phyloP scores from a whole-genome alignment of 2,329 filamentous ascomycete genomes.

The Paecilomyces niveus region DNA sequence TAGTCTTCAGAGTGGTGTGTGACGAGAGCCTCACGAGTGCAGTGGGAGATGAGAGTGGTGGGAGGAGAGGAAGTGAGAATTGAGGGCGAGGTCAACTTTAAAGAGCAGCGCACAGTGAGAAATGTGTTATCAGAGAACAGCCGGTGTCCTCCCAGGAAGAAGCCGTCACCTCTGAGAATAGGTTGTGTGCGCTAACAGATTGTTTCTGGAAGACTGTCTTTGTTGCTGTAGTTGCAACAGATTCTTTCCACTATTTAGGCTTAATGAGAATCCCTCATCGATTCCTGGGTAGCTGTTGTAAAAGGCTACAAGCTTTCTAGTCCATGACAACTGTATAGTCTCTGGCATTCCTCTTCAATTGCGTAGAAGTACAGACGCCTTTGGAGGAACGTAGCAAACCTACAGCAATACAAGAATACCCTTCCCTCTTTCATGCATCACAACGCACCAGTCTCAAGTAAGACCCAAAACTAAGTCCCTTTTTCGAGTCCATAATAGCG shows the following conservation, averaged over 20 bases:
- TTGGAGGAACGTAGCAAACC: not conserved
- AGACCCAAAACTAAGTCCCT: not conserved
- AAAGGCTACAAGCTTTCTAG: not conserved
- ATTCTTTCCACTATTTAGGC: not conserved
- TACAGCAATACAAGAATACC: not conserved
- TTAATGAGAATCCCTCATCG: not conserved
- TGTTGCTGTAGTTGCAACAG: not conserved
- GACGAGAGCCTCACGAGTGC: not conserved
- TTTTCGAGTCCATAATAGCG: not conserved
- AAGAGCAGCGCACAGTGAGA: not conserved
- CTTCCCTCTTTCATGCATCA: not conserved
- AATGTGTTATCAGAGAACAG: not conserved
- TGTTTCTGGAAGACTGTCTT: not conserved
- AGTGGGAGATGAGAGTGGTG: slow-evolving; percentile 1
- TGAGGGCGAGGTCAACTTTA: not conserved
- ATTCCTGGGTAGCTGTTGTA: not conserved
- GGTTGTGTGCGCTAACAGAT: not conserved
- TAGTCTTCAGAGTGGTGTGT: not conserved
- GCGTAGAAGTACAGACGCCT: not conserved
- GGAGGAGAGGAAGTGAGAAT: not conserved
- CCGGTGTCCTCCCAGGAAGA: not conserved
- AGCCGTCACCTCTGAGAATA: not conserved
- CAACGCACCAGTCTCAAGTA: not conserved
- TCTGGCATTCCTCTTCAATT: not conserved
- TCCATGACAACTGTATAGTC: not conserved